Percentiles rank a stretch among this genome's conserved stretches.
phyloP scores from a whole-genome alignment of 192 early-diverging fungal species.

The Coemansia sp. region DNA sequence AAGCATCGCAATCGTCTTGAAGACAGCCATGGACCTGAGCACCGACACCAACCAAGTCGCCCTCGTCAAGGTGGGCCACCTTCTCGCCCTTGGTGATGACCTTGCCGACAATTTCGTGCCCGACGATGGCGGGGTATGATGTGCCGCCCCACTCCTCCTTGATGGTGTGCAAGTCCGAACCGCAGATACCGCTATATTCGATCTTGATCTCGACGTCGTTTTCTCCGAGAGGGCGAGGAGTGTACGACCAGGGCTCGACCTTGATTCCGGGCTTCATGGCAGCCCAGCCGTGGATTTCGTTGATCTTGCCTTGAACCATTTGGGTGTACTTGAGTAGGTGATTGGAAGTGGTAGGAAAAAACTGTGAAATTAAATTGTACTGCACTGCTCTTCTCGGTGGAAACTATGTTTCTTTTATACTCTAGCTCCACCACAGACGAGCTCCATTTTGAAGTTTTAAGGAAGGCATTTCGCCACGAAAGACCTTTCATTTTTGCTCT shows the following conservation, averaged over 20 bases:
- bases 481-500: not conserved
- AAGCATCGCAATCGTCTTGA: conserved; percentile 53
- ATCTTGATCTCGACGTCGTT: conserved; percentile 76
- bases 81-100: conserved; percentile 59
- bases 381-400: not conserved
- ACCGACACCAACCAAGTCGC: conserved; percentile 68
- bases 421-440: not conserved
- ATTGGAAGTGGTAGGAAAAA: not conserved
- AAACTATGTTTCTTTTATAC: not conserved
- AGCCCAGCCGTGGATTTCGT: conserved; percentile 49
- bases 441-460: not conserved
- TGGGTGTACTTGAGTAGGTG: not conserved
- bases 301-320: conserved; percentile 48
- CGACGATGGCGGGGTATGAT: conserved; percentile 54
- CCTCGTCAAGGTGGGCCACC: conserved; percentile 56
- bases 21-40: conserved; percentile 62
- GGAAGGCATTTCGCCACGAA: not conserved
- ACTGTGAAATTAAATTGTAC: not conserved
- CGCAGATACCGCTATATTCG: conserved; percentile 74
- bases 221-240: conserved; percentile 57
- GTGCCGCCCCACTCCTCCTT: conserved; percentile 60
- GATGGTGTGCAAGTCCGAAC: conserved; percentile 71
- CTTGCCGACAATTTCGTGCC: conserved; percentile 70
- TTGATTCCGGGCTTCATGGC: conserved; percentile 32
- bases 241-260: conserved; percentile 56